Conservation (phyloP, 306 rosid genomes). For the Acacia melanoxylon region DNA sequence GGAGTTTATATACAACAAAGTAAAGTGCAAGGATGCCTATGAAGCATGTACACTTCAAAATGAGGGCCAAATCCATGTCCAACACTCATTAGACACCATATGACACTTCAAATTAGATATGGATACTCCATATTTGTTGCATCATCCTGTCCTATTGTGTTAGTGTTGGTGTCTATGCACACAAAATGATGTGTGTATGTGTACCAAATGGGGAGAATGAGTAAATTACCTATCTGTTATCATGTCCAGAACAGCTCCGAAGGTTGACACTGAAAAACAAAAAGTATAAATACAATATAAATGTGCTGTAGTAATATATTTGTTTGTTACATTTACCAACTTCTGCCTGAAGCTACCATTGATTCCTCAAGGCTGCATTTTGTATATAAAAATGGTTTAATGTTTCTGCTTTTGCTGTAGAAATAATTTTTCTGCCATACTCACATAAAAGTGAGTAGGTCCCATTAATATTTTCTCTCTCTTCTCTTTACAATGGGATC, state of each 20-base stretch:
- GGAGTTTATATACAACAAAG: neutral
- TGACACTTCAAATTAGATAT: neutral
- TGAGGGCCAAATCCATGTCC: neutral
- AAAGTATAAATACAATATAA: conserved; percentile 25
- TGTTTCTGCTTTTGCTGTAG: no score
- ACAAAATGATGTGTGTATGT: neutral
- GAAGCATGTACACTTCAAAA: neutral
- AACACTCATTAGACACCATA: neutral
- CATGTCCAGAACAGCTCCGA: conserved; percentile 99
- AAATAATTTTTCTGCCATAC: no score
- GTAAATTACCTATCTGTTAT: conserved; percentile 82
- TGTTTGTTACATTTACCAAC: conserved; percentile 14
- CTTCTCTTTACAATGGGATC: no score
- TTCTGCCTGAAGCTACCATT: neutral
- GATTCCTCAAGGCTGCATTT: neutral
- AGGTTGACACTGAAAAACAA: conserved; percentile 79
- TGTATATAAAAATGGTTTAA: neutral
- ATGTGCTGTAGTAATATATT: conserved; percentile 18
- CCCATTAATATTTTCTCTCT: no score
- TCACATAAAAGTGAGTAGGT: no score
- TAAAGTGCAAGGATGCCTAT: neutral
- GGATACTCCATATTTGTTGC: neutral
- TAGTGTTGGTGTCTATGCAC: neutral
- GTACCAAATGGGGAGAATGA: conserved; percentile 2
- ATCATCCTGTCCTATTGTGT: neutral